Evolutionary conservation across 1,284 basidiomycete genomes (phyloP).

Genomic region (Boletus holoroseus): DNA sequence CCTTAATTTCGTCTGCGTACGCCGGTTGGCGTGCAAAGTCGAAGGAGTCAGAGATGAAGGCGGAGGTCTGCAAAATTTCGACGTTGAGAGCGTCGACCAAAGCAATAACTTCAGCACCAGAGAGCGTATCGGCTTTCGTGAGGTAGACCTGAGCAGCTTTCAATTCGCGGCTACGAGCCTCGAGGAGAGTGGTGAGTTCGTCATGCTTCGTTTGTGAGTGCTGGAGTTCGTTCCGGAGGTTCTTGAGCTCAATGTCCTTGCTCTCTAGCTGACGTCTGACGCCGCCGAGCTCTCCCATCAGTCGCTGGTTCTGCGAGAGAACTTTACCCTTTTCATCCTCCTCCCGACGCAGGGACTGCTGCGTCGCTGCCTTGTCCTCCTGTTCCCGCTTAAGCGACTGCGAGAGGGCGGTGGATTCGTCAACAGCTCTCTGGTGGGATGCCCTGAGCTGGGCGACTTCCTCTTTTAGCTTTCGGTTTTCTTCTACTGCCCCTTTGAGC

Average conservation of each 20-base stretch:
- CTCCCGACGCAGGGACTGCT: constrained; percentile 19
- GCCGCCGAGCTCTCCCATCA: constrained; percentile 14
- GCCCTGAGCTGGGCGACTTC: constrained; percentile 12
- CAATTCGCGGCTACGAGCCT: constrained; percentile 41
- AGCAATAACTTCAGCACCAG: constrained; percentile 44
- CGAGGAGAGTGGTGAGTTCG: constrained; percentile 37
- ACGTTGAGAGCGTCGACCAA: constrained; percentile 44
- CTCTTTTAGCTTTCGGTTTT: constrained; percentile 18
- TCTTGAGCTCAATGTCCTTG: constrained; percentile 25
- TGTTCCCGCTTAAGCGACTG: constrained; percentile 18
- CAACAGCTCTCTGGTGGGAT: constrained; percentile 1
- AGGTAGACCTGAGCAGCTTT: constrained; percentile 44
- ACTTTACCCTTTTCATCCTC: constrained; percentile 21
- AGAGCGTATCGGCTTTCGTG: constrained; percentile 41
- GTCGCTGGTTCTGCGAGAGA: constrained; percentile 13
- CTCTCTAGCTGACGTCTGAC: constrained; percentile 24
- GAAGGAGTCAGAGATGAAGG: constrained; percentile 44
- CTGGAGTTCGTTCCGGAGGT: constrained; percentile 29
- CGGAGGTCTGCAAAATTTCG: constrained; percentile 47
- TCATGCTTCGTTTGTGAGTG: constrained; percentile 26
- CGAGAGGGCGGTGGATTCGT: constrained; percentile 11
- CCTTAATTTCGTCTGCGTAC: constrained; percentile 30
- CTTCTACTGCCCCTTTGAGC: constrained; percentile 6
- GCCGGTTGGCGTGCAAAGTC: constrained; percentile 30
- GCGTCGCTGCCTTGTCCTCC: constrained; percentile 11